These are phyloP conservation scores for Pichiaceae sp. DNA, from an alignment of 1,139 yeast species.

Conservation along the genomic window DNA sequence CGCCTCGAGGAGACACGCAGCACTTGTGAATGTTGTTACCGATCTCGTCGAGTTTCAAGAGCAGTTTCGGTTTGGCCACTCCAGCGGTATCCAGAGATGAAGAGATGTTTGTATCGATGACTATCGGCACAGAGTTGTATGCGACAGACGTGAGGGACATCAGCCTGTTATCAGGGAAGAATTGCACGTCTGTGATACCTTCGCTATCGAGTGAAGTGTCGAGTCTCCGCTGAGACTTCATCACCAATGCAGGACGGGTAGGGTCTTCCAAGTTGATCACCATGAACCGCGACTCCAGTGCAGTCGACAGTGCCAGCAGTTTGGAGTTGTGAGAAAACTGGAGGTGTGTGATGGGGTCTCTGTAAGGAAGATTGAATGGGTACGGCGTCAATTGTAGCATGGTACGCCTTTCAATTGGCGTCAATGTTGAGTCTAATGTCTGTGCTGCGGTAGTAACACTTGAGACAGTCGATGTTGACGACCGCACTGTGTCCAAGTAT, in stretches of 20 bases:
- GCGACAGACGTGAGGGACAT: constrained; percentile 57
- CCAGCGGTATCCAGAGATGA: constrained; percentile 28
- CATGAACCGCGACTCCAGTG: constrained; percentile 71
- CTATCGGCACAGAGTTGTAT: constrained; percentile 50
- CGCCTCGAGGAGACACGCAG: constrained; percentile 78
- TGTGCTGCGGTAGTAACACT: not conserved
- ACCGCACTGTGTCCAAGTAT: not conserved
- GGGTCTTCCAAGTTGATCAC: constrained; percentile 62
- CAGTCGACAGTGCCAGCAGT: constrained; percentile 75
- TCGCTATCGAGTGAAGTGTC: constrained; percentile 68
- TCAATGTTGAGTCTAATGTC: constrained; percentile 1
- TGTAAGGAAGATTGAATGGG: constrained; percentile 71
- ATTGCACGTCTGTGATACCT: constrained; percentile 78
- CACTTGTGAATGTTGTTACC: constrained; percentile 71
- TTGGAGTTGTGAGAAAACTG: constrained; percentile 65
- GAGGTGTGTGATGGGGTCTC: constrained; percentile 73
- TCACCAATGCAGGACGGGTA: constrained; percentile 59
- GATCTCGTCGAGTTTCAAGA: constrained; percentile 64
- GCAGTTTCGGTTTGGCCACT: constrained; percentile 47
- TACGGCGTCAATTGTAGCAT: constrained; percentile 16
- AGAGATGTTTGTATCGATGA: constrained; percentile 47
- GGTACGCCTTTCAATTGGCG: not conserved
- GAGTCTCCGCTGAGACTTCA: constrained; percentile 53
- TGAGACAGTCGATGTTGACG: not conserved
- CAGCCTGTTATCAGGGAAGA: constrained; percentile 52